These are phyloP conservation scores for Blastosporella zonata DNA, from an alignment of 1,284 basidiomycete species.

Conservation along the genomic window DNA sequence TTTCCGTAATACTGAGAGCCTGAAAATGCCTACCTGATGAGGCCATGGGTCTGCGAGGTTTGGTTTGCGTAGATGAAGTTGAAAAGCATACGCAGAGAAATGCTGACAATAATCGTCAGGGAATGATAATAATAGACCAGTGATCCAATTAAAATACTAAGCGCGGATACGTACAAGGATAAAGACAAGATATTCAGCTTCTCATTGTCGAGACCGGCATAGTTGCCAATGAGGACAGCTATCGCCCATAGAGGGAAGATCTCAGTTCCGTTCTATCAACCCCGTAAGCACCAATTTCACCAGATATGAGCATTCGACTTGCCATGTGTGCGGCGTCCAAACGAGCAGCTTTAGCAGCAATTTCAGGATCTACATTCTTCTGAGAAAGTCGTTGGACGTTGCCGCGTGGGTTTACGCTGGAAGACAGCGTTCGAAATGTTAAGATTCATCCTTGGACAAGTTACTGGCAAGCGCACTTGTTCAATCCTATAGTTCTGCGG, in stretches of 20 bases:
- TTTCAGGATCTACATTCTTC: conserved; percentile 25
- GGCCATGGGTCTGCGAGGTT: conserved; percentile 18
- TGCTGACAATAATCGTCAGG: neutral
- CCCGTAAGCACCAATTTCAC: neutral
- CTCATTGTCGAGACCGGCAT: conserved; percentile 29
- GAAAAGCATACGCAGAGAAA: conserved; percentile 20
- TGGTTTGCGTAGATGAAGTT: conserved; percentile 31
- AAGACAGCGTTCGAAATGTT: neutral
- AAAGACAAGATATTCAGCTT: conserved; percentile 31
- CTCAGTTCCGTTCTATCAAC: conserved; percentile 35
- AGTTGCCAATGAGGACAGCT: conserved; percentile 34
- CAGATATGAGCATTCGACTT: conserved; percentile 7
- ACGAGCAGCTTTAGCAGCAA: conserved; percentile 30
- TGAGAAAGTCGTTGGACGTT: conserved; percentile 25
- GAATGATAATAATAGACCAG: neutral
- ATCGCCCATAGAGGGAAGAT: conserved; percentile 35
- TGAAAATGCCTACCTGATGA: conserved; percentile 20
- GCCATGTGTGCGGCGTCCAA: conserved; percentile 38
- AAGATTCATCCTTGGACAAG: neutral
- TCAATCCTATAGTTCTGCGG: conserved; percentile 28
- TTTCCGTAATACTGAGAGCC: neutral
- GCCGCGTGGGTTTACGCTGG: conserved; percentile 31
- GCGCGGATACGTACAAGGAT: conserved; percentile 30
- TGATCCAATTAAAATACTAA: neutral
- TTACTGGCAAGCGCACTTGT: conserved; percentile 28